Evolutionary conservation across 805 yeast species (phyloP).

Genomic region (Brettanomyces bruxellensis): DNA sequence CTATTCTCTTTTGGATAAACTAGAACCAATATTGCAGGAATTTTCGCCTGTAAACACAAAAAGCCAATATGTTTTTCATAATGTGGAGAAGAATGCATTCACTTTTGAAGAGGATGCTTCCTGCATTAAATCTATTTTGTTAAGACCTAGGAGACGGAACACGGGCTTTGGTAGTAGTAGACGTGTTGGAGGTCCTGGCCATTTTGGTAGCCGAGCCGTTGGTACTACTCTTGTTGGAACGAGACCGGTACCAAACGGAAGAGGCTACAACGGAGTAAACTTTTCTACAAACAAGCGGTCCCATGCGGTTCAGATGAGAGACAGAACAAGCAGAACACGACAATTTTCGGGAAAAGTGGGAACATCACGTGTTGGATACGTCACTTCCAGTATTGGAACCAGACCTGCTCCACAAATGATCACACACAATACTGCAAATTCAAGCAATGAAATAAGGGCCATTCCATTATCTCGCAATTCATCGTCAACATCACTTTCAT

Average conservation of each 20-base stretch:
- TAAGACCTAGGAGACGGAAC: slow-evolving; percentile 11
- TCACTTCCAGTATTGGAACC: not conserved
- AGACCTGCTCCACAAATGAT: not conserved
- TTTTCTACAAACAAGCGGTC: slow-evolving; percentile 21
- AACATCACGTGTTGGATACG: not conserved
- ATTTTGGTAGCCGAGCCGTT: not conserved
- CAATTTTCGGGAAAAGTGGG: not conserved
- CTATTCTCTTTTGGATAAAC: slow-evolving; percentile 50
- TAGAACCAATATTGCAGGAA: slow-evolving; percentile 52
- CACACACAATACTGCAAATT: not conserved
- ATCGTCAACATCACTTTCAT: not conserved
- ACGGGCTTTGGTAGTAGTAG: slow-evolving; percentile 1
- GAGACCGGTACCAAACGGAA: not conserved
- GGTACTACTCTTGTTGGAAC: slow-evolving; percentile 1
- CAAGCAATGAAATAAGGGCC: not conserved
- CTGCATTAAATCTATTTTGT: slow-evolving; percentile 13
- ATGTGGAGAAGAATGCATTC: not conserved
- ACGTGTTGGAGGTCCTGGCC: slow-evolving; percentile 3
- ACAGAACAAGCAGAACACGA: not conserved
- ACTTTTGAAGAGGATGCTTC: slow-evolving; percentile 14
- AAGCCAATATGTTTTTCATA: not conserved
- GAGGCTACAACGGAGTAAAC: slow-evolving; percentile 5
- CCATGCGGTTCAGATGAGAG: slow-evolving; percentile 21
- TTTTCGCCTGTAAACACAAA: slow-evolving; percentile 42
- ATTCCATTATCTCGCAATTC: not conserved